phyloP scores from a whole-genome alignment of 768 basidiomycete genomes.

The Russula dissimulans region DNA sequence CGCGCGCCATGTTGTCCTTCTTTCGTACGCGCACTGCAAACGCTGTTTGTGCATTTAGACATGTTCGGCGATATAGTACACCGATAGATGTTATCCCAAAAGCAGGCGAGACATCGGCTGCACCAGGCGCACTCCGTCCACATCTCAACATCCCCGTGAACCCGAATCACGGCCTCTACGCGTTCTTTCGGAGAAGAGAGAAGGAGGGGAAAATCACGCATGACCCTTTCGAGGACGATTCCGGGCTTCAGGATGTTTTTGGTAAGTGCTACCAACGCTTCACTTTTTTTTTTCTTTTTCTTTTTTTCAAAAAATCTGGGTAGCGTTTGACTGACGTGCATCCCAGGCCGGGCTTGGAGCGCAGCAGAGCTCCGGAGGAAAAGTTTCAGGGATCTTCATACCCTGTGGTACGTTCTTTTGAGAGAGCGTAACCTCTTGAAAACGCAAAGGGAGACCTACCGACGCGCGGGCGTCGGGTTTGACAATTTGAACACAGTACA shows the following conservation, averaged over 20 bases:
- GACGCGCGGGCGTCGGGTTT: constrained; percentile 41
- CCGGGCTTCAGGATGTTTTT: constrained; percentile 26
- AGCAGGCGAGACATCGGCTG: background rate
- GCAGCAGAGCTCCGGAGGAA: constrained; percentile 83
- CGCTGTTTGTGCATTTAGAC: background rate
- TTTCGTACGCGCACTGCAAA: constrained; percentile 3
- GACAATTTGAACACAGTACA: background rate
- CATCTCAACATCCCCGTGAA: constrained; percentile 36
- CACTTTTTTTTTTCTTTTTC: background rate
- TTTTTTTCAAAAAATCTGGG: too few species aligned
- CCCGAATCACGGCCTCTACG: constrained; percentile 67
- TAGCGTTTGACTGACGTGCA: too few species aligned
- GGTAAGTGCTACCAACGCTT: constrained; percentile 30
- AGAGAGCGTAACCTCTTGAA: constrained; percentile 87
- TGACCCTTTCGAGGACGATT: constrained; percentile 36
- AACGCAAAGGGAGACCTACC: constrained; percentile 73
- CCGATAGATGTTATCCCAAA: background rate
- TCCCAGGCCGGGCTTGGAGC: constrained; percentile 78
- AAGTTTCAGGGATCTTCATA: constrained; percentile 88
- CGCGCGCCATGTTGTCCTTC: constrained; percentile 6
- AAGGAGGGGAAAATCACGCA: constrained; percentile 43
- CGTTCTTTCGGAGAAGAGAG: constrained; percentile 58
- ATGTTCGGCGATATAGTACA: constrained; percentile 11
- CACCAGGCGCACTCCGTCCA: constrained; percentile 30
- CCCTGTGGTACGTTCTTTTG: constrained; percentile 85